Percentiles rank a stretch among this genome's conserved stretches.
Conservation (phyloP, 2,329 filamentous ascomycete genomes). For the Penicillium aurantiogriseum region DNA sequence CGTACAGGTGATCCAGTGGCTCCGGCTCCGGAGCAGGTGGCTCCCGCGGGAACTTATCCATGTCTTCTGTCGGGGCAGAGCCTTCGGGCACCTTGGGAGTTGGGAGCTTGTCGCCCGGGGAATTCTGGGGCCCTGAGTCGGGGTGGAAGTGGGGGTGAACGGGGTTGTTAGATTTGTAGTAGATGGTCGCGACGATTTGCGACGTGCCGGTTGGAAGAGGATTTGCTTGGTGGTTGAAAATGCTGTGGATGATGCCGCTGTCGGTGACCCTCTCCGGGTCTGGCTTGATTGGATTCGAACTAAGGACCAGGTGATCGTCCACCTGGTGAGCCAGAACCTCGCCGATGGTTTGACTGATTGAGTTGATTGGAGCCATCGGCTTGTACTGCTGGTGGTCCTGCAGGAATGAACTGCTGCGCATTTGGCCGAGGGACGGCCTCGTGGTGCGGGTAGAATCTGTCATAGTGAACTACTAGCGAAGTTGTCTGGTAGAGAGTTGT, state of each 20-base stretch:
- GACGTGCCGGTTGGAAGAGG: constrained; percentile 41
- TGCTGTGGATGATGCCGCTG: constrained; percentile 47
- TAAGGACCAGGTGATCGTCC: constrained; percentile 33
- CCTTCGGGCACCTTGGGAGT: constrained; percentile 45
- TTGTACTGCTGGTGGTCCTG: constrained; percentile 52
- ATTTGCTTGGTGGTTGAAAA: constrained; percentile 45
- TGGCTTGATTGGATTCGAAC: constrained; percentile 39
- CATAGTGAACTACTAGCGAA: constrained; percentile 21
- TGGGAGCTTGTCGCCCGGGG: constrained; percentile 40
- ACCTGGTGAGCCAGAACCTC: constrained; percentile 36
- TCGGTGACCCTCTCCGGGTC: constrained; percentile 44
- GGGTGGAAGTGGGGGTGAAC: constrained; percentile 49
- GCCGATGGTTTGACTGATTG: constrained; percentile 36
- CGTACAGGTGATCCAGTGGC: constrained; percentile 56
- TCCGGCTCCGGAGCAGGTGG: constrained; percentile 55
- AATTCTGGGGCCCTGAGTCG: constrained; percentile 42
- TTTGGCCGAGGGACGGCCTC: constrained; percentile 46
- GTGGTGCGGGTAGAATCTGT: constrained; percentile 32
- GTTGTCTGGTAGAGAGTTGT: not conserved
- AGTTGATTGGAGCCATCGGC: constrained; percentile 33
- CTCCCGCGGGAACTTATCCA: constrained; percentile 55
- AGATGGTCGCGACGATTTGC: constrained; percentile 50
- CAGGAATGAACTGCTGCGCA: constrained; percentile 47
- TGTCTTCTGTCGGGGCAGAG: constrained; percentile 51
- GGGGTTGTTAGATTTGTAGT: constrained; percentile 47